Percentiles rank a stretch among this genome's conserved stretches.
These are phyloP conservation scores for Corchorus capsularis DNA, from an alignment of 345 rosid genomes.

Conservation along the genomic window DNA sequence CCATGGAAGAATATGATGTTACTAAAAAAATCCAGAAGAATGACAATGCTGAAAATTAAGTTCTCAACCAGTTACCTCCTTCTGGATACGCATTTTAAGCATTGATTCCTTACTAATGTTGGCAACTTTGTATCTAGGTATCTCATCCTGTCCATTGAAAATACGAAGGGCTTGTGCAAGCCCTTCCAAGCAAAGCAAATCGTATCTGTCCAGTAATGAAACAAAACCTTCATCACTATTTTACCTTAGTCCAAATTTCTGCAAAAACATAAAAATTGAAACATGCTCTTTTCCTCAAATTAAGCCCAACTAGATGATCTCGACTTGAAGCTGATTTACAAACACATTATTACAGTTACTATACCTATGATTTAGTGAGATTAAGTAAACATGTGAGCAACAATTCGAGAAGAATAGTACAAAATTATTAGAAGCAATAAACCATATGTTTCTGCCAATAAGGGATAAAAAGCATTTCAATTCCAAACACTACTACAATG, in stretches of 20 bases:
- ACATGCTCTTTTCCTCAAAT: neutral
- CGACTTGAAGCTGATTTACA: neutral
- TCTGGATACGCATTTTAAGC: constrained; percentile 69
- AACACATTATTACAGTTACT: neutral
- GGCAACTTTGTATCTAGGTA: constrained; percentile 53
- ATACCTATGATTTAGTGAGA: neutral
- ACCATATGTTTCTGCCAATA: neutral
- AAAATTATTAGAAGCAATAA: neutral
- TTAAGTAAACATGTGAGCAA: neutral
- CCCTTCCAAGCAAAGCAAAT: constrained; percentile 95
- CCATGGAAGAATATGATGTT: neutral
- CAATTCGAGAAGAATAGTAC: neutral
- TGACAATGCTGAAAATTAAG: constrained; percentile 9
- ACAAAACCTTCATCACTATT: neutral
- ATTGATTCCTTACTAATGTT: constrained; percentile 47
- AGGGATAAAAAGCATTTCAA: neutral
- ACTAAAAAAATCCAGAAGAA: neutral
- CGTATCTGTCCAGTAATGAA: constrained; percentile 54
- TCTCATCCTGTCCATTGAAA: constrained; percentile 63
- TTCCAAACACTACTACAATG: neutral
- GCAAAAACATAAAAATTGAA: neutral
- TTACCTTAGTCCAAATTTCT: neutral
- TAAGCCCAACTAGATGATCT: neutral
- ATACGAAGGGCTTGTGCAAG: constrained; percentile 91
- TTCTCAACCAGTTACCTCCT: constrained; percentile 49